Evolutionary conservation across 139 green algal species (phyloP).

Genomic region (Zygnema circumcarinatum): DNA sequence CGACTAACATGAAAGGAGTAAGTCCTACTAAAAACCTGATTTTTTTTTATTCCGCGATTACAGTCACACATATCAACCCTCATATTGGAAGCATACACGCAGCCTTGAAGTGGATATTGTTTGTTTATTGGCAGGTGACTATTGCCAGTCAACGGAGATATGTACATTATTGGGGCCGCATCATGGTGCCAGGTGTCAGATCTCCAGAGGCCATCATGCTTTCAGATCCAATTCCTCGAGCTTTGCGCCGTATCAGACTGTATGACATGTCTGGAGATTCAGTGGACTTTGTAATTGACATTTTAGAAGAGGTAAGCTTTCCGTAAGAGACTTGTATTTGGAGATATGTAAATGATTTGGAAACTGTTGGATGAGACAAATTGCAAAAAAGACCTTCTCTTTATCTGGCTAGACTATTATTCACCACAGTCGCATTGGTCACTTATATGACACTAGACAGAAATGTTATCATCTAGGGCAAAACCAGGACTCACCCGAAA

Average conservation of each 20-base stretch:
- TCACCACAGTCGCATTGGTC: too few species aligned
- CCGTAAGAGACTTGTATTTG: too few species aligned
- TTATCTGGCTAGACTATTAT: too few species aligned
- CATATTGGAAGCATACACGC: not conserved
- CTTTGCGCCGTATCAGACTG: constrained; percentile 32
- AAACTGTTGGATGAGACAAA: too few species aligned
- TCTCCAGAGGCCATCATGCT: constrained; percentile 14
- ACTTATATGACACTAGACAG: too few species aligned
- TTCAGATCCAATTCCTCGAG: not conserved
- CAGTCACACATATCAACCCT: not conserved
- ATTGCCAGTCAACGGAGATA: constrained; percentile 55
- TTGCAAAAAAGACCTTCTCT: too few species aligned
- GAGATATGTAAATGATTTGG: too few species aligned
- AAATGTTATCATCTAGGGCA: too few species aligned
- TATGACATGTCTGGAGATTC: constrained; percentile 26
- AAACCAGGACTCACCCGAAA: too few species aligned
- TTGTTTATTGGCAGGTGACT: constrained; percentile 27
- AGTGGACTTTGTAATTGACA: constrained; percentile 52
- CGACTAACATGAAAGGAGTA: constrained; percentile 51
- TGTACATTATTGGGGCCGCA: constrained; percentile 37
- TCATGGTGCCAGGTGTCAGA: not conserved
- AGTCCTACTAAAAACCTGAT: not conserved
- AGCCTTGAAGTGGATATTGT: not conserved
- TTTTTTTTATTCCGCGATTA: not conserved
- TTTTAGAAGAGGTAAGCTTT: constrained; percentile 33